phyloP scores from a whole-genome alignment of 768 basidiomycete genomes.

The Tricholoma matsutake region DNA sequence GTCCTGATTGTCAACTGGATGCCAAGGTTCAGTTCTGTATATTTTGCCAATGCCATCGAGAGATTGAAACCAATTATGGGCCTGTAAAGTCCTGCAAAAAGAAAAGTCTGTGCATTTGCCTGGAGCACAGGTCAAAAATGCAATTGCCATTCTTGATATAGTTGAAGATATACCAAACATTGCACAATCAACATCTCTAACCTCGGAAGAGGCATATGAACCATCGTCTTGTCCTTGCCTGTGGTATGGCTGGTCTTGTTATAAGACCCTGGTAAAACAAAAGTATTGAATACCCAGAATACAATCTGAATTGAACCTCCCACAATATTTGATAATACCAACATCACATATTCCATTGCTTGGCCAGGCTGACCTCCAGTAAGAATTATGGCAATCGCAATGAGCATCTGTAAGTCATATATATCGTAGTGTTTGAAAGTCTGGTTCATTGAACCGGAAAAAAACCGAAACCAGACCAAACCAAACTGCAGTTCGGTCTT shows the following conservation, averaged over 20 bases:
- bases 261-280: not conserved
- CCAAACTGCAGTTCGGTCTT: too few relatives aligned
- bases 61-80: not conserved
- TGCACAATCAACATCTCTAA: not conserved
- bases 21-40: not conserved
- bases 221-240: conserved; percentile 5
- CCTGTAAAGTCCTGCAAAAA: conserved; percentile 4
- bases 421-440: too few relatives aligned
- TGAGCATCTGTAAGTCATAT: too few relatives aligned
- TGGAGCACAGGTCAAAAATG: not conserved
- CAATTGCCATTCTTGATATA: conserved; percentile 4
- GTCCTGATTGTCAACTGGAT: not conserved
- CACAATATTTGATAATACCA: conserved; percentile 3
- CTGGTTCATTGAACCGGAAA: too few relatives aligned
- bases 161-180: conserved; percentile 4
- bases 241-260: conserved; percentile 8
- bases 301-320: conserved; percentile 15
- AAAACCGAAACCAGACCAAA: too few relatives aligned
- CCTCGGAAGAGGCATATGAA: conserved; percentile 7
- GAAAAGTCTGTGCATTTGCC: not conserved
- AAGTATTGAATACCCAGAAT: conserved; percentile 2
- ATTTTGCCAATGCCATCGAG: not conserved
- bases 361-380: too few relatives aligned
- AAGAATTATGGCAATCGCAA: too few relatives aligned
- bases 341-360: too few relatives aligned